phyloP scores from a whole-genome alignment of 2,329 filamentous ascomycete species.

The Sporothrix curviconia region DNA sequence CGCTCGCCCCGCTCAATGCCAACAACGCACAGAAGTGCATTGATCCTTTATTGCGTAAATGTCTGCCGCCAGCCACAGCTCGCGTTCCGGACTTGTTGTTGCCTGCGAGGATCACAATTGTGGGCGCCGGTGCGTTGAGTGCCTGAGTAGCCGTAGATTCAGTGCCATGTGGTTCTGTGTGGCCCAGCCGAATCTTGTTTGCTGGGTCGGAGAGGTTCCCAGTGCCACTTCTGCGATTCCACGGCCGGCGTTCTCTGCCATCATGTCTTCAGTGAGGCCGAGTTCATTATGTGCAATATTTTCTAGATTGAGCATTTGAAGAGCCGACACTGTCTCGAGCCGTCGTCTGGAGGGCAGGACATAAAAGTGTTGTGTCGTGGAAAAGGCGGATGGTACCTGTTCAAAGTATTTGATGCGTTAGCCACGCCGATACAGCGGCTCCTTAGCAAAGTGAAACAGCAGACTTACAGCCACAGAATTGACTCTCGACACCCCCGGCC shows the following conservation, averaged over 20 bases:
- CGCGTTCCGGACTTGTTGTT: conserved; percentile 86
- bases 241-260: conserved; percentile 84
- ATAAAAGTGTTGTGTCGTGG: conserved; percentile 40
- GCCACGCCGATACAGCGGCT: background rate
- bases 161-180: conserved; percentile 22
- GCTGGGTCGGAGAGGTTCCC: conserved; percentile 58
- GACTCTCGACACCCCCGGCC: conserved; percentile 39
- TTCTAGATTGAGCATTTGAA: conserved; percentile 89
- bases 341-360: conserved; percentile 49
- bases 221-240: conserved; percentile 82
- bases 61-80: conserved; percentile 76
- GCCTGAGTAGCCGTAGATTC: background rate
- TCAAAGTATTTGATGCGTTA: background rate
- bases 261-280: conserved; percentile 79
- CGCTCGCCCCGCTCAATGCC: conserved; percentile 75
- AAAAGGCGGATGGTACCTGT: conserved; percentile 20
- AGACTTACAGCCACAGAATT: conserved; percentile 34
- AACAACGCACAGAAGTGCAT: conserved; percentile 76
- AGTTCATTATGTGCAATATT: conserved; percentile 84
- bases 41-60: conserved; percentile 78
- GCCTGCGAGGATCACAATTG: conserved; percentile 76
- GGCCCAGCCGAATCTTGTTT: conserved; percentile 48
- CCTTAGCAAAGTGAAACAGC: too few relatives aligned
- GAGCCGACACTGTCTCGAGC: conserved; percentile 58
- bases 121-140: conserved; percentile 24